Conservation (phyloP, 148 eudicot genomes). For the Rheum nobile region DNA sequence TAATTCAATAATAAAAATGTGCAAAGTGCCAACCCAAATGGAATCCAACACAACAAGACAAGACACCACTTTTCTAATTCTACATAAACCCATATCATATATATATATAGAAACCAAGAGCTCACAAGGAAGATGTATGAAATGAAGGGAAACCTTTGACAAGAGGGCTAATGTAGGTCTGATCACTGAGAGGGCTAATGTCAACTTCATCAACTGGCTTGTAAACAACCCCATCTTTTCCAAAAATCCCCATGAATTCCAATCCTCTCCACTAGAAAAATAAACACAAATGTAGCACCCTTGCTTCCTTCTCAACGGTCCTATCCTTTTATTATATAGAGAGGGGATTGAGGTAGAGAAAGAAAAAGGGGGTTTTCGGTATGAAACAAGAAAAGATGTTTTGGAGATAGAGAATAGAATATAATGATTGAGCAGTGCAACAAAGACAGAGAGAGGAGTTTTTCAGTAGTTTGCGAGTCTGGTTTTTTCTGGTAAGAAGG, state of each 20-base stretch:
- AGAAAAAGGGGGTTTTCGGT: too few species aligned
- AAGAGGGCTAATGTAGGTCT: conserved; percentile 44
- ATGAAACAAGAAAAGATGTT: background rate
- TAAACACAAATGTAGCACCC: too few species aligned
- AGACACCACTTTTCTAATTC: too few species aligned
- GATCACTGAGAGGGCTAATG: conserved; percentile 44
- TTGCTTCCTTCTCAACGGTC: background rate
- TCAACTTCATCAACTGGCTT: conserved; percentile 55
- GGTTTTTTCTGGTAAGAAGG: background rate
- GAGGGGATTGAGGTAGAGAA: background rate
- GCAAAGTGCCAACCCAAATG: too few species aligned
- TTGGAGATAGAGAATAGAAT: background rate
- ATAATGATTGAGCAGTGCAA: background rate
- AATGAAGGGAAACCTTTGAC: conserved; percentile 52
- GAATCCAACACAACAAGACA: too few species aligned
- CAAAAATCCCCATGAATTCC: conserved; percentile 25
- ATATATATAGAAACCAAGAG: background rate
- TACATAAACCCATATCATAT: too few species aligned
- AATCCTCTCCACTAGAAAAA: background rate
- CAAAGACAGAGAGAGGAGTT: background rate
- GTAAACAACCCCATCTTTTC: conserved; percentile 43
- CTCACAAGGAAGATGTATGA: background rate
- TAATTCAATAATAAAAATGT: too few species aligned
- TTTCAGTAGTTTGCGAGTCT: background rate
- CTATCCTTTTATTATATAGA: background rate